Conservation (phyloP, 495 filamentous ascomycete species). For the Talaromyces proteolyticus region DNA sequence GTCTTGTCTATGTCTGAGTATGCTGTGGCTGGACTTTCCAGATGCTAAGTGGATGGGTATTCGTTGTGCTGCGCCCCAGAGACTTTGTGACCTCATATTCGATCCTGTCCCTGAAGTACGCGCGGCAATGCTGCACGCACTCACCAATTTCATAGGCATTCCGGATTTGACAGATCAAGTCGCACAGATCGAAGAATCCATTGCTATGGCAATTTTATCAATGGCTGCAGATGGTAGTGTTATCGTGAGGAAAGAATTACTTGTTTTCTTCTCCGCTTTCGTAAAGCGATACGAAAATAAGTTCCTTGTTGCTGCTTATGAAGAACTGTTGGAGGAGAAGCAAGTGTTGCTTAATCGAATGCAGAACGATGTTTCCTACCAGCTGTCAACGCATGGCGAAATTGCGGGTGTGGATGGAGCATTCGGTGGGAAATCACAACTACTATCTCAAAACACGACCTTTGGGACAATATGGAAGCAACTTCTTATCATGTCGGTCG, state of each 20-base stretch:
- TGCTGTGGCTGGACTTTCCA: slow-evolving; percentile 84
- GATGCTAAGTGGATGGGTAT: slow-evolving; percentile 96
- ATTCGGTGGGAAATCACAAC: slow-evolving; percentile 19
- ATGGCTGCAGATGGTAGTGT: slow-evolving; percentile 90
- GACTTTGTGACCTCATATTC: slow-evolving; percentile 73
- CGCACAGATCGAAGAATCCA: slow-evolving; percentile 77
- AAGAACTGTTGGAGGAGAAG: slow-evolving; percentile 82
- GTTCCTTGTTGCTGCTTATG: slow-evolving; percentile 86
- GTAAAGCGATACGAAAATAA: slow-evolving; percentile 87
- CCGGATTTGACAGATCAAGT: slow-evolving; percentile 90
- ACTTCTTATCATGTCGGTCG: slow-evolving; percentile 80
- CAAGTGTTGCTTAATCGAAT: slow-evolving; percentile 52
- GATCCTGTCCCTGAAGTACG: slow-evolving; percentile 93
- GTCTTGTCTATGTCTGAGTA: slow-evolving; percentile 93
- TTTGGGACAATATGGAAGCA: slow-evolving; percentile 94
- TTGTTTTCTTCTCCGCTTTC: slow-evolving; percentile 91
- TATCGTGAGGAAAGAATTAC: slow-evolving; percentile 84
- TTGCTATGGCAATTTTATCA: slow-evolving; percentile 76
- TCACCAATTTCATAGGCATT: slow-evolving; percentile 90
- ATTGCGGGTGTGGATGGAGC: slow-evolving; percentile 6
- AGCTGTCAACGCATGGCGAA: slow-evolving; percentile 10
- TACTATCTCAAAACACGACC: slow-evolving; percentile 75
- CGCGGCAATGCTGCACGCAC: slow-evolving; percentile 85
- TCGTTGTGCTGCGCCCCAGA: slow-evolving; percentile 67
- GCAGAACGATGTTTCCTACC: slow-evolving; percentile 18